Conservation (phyloP, 441 rosid species). For the Croton setiger region DNA sequence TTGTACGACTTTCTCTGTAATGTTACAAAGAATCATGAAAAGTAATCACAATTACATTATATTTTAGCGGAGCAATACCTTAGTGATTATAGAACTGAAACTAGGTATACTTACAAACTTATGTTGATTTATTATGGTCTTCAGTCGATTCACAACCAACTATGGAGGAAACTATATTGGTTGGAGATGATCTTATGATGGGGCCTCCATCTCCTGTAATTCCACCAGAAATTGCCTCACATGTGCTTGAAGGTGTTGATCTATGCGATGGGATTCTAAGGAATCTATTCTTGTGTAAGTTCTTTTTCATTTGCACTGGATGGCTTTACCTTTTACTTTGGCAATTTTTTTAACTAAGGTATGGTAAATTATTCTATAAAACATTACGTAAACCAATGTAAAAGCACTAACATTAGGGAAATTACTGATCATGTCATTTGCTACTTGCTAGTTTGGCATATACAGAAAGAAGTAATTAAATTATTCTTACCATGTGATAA, state of each 20-base stretch:
- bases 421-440: neutral
- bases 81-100: no score
- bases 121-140: conserved; percentile 27
- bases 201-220: conserved; percentile 91
- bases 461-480: neutral
- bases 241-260: conserved; percentile 85
- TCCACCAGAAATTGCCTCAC: conserved; percentile 90
- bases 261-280: conserved; percentile 78
- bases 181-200: conserved; percentile 92
- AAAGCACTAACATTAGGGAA: neutral
- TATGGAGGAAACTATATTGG: conserved; percentile 95
- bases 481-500: neutral
- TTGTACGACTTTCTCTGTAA: no score
- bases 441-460: neutral
- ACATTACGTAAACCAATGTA: no score
- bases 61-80: no score
- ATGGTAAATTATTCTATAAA: neutral
- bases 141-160: conserved; percentile 89
- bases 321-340: neutral
- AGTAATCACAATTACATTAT: no score
- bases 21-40: no score
- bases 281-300: conserved; percentile 88
- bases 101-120: no score
- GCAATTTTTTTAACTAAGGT: neutral
- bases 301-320: conserved; percentile 8